These are phyloP conservation scores for Groenewaldozyma sp. DNA, from an alignment of 1,139 yeast species.

Conservation along the genomic window DNA sequence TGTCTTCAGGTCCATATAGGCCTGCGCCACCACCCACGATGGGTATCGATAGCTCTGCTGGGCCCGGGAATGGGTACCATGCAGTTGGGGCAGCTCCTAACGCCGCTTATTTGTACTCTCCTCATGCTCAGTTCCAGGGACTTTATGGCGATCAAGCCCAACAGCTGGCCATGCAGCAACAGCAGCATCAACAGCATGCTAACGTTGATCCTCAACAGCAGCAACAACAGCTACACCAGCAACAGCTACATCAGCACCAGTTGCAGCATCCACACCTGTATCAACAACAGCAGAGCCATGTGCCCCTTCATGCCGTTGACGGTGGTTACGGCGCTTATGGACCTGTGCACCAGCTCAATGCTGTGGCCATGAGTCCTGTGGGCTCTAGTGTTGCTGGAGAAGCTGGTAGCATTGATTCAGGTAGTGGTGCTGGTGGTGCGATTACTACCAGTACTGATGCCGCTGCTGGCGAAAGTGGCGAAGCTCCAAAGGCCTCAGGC, in stretches of 20 bases:
- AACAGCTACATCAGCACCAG: background rate
- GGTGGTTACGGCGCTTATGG: conserved; percentile 3
- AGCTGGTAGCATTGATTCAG: background rate
- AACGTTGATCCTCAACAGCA: background rate
- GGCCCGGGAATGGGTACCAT: background rate
- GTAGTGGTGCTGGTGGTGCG: background rate
- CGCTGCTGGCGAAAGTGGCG: conserved; percentile 1
- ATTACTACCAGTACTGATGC: conserved; percentile 1
- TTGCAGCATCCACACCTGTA: conserved; percentile 1
- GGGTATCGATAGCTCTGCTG: background rate
- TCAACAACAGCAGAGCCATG: background rate
- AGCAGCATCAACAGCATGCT: background rate
- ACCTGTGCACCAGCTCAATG: background rate
- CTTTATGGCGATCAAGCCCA: background rate
- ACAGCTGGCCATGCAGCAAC: background rate
- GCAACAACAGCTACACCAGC: background rate
- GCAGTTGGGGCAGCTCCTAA: background rate
- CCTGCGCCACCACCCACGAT: conserved; percentile 10
- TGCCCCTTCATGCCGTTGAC: background rate
- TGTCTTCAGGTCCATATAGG: conserved; percentile 7
- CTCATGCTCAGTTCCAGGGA: background rate
- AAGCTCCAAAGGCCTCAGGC: conserved; percentile 4
- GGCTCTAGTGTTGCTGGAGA: background rate
- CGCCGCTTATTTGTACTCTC: background rate
- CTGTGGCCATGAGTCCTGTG: background rate